Percentiles rank a stretch among this genome's conserved stretches.
Conservation (phyloP, 2,329 filamentous ascomycete genomes). For the Pseudocercospora fuligena region DNA sequence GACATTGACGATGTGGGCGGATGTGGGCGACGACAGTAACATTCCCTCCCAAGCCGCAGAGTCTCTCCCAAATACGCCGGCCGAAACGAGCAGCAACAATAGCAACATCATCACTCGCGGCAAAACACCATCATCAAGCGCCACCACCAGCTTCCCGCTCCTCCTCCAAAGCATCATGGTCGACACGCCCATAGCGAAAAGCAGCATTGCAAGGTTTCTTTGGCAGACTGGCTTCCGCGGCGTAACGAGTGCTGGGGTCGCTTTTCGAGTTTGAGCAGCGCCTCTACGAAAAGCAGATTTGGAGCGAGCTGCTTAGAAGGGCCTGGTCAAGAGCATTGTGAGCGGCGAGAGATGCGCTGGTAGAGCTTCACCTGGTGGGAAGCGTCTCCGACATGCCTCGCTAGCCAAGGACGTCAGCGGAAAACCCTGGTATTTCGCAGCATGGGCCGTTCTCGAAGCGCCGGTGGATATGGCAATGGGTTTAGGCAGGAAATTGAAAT, state of each 20-base stretch:
- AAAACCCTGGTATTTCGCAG: neutral
- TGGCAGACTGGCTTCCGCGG: neutral
- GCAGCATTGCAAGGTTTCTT: neutral
- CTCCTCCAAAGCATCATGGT: neutral
- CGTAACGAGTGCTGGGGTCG: neutral
- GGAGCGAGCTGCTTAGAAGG: neutral
- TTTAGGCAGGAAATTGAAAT: neutral
- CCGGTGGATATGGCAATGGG: neutral
- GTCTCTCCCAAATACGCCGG: neutral
- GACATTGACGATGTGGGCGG: neutral
- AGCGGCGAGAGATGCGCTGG: neutral
- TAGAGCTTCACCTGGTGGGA: neutral
- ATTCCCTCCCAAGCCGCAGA: neutral
- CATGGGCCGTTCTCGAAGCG: neutral
- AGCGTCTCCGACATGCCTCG: neutral
- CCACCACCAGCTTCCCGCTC: neutral
- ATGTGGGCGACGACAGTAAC: neutral
- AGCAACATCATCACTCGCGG: neutral
- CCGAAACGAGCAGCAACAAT: neutral
- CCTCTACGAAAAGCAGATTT: neutral
- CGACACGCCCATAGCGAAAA: neutral
- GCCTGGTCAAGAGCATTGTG: neutral
- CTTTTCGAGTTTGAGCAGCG: neutral
- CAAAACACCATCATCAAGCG: neutral
- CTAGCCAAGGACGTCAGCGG: neutral